Percentiles rank a stretch among this genome's conserved stretches.
Conservation (phyloP, 805 yeast species). For the Candida piceae region DNA sequence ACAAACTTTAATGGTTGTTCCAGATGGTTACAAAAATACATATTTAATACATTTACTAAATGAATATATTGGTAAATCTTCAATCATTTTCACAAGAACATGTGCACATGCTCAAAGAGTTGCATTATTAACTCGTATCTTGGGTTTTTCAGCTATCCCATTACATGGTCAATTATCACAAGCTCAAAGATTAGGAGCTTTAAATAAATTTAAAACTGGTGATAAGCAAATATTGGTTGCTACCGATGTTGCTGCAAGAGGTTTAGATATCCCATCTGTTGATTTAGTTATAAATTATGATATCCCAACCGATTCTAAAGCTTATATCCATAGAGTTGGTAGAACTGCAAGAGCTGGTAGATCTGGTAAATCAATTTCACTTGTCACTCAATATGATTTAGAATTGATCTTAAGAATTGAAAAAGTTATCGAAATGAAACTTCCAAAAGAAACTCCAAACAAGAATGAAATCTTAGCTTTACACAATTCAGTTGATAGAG, state of each 20-base stretch:
- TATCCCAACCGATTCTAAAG: slow-evolving; percentile 94
- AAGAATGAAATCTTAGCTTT: slow-evolving; percentile 71
- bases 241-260: slow-evolving; percentile 93
- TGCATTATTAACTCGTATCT: slow-evolving; percentile 68
- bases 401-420: slow-evolving; percentile 87
- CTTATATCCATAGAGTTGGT: slow-evolving; percentile 94
- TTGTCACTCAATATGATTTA: slow-evolving; percentile 92
- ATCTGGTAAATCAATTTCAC: slow-evolving; percentile 78
- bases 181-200: slow-evolving; percentile 76
- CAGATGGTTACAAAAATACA: slow-evolving; percentile 90
- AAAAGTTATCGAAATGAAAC: slow-evolving; percentile 73
- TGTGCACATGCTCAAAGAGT: slow-evolving; percentile 94
- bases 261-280: slow-evolving; percentile 92
- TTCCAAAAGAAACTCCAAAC: slow-evolving; percentile 79
- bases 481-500: slow-evolving; percentile 85
- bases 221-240: slow-evolving; percentile 66
- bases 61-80: slow-evolving; percentile 79
- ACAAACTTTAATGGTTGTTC: slow-evolving; percentile 84
- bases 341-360: slow-evolving; percentile 96
- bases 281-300: slow-evolving; percentile 88
- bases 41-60: slow-evolving; percentile 75
- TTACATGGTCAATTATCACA: slow-evolving; percentile 90
- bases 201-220: slow-evolving; percentile 75
- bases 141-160: slow-evolving; percentile 89
- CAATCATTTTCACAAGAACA: slow-evolving; percentile 87